These are phyloP conservation scores for Pinus tabuliformis DNA, from an alignment of 75 land plant species.

Conservation along the genomic window DNA sequence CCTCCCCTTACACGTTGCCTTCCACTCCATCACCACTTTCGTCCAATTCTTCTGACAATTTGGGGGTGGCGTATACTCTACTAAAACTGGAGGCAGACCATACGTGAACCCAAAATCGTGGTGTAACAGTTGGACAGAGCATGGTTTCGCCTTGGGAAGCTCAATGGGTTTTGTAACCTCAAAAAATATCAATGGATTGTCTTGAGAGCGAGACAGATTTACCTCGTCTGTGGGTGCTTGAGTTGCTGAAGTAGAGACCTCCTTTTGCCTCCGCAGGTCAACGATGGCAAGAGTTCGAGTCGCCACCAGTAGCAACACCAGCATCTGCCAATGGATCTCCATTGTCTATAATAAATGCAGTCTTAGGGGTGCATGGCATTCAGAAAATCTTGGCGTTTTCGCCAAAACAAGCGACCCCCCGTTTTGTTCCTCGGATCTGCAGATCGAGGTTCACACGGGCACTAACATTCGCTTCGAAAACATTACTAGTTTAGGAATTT, in stretches of 20 bases:
- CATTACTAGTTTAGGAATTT: too few relatives aligned
- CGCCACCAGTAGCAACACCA: neutral
- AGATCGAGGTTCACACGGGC: too few relatives aligned
- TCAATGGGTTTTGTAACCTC: constrained; percentile 54
- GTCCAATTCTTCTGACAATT: constrained; percentile 24
- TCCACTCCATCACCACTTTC: constrained; percentile 22
- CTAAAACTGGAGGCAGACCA: constrained; percentile 46
- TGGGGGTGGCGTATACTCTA: constrained; percentile 44
- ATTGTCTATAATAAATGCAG: too few relatives aligned
- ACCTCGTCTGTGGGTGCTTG: neutral
- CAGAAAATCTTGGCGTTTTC: too few relatives aligned
- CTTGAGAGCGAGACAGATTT: neutral
- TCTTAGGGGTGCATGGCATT: too few relatives aligned
- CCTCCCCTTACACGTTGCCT: constrained; percentile 17
- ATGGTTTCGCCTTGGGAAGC: constrained; percentile 39
- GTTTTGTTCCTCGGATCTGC: too few relatives aligned
- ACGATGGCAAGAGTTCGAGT: neutral
- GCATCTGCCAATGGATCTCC: too few relatives aligned
- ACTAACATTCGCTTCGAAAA: too few relatives aligned
- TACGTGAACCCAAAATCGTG: constrained; percentile 60
- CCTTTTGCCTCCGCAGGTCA: neutral
- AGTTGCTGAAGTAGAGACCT: neutral
- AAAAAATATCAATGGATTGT: constrained; percentile 26
- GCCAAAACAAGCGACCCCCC: too few relatives aligned
- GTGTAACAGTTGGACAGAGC: constrained; percentile 35